These are phyloP conservation scores for Xylariaceae sp. DNA, from an alignment of 2,329 filamentous ascomycete genomes.

Conservation along the genomic window DNA sequence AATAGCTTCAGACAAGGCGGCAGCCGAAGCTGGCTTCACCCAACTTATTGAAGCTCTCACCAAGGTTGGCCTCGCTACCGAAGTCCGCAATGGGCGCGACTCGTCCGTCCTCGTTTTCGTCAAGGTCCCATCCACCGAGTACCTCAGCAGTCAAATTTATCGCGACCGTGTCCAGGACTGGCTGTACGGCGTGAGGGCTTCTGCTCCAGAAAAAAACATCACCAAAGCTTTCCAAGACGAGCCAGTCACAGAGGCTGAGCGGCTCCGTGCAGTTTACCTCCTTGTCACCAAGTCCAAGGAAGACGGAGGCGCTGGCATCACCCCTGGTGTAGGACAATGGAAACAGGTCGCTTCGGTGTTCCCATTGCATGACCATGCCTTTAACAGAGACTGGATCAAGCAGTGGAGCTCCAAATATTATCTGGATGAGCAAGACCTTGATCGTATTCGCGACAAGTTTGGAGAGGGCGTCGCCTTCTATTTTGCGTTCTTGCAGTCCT, in stretches of 20 bases:
- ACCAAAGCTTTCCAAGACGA: conserved; percentile 64
- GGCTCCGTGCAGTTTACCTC: conserved; percentile 81
- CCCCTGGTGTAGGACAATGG: conserved; percentile 65
- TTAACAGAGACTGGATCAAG: conserved; percentile 73
- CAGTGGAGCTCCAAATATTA: conserved; percentile 70
- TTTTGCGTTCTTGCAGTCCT: conserved; percentile 89
- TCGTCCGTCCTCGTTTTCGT: conserved; percentile 78
- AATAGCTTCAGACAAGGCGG: conserved; percentile 60
- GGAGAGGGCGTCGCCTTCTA: conserved; percentile 89
- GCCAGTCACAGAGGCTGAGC: conserved; percentile 81
- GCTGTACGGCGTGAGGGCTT: conserved; percentile 80
- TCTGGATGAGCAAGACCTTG: conserved; percentile 62
- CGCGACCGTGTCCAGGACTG: conserved; percentile 87
- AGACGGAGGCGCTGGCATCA: conserved; percentile 77
- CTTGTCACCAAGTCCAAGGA: conserved; percentile 70
- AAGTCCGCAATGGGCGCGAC: conserved; percentile 77
- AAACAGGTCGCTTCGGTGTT: conserved; percentile 70
- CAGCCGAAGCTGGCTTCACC: conserved; percentile 72
- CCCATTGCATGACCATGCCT: conserved; percentile 70
- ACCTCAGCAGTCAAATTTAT: conserved; percentile 78
- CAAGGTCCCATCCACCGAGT: conserved; percentile 69
- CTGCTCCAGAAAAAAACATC: conserved; percentile 71
- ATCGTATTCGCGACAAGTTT: conserved; percentile 70
- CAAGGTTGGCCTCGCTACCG: conserved; percentile 75
- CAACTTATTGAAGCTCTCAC: conserved; percentile 73